These are phyloP conservation scores for Gamarada debralockiae DNA, from an alignment of 495 filamentous ascomycete species.

Conservation along the genomic window DNA sequence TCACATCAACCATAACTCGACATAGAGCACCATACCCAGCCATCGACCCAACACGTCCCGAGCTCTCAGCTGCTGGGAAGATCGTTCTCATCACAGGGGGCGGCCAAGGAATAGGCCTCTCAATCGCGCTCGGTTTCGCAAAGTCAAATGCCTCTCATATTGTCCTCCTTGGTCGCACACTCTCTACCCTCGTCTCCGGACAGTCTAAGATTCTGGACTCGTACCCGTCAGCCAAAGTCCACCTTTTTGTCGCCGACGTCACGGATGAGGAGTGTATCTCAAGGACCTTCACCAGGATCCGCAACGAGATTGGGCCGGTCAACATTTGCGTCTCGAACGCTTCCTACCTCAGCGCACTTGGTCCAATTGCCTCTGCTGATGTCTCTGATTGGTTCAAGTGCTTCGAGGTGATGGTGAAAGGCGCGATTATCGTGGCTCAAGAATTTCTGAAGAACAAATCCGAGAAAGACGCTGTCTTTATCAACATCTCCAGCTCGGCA, in stretches of 20 bases:
- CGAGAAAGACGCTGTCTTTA: background rate
- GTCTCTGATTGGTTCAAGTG: constrained; percentile 23
- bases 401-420: constrained; percentile 32
- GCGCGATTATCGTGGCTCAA: constrained; percentile 25
- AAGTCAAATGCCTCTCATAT: background rate
- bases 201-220: background rate
- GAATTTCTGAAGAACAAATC: constrained; percentile 21
- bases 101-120: constrained; percentile 28
- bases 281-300: background rate
- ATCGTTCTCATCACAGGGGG: constrained; percentile 42
- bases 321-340: constrained; percentile 35
- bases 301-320: constrained; percentile 12
- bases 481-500: background rate
- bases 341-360: constrained; percentile 17
- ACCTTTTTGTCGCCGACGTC: background rate
- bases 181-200: background rate
- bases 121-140: constrained; percentile 18
- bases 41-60: constrained; percentile 36
- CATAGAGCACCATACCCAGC: constrained; percentile 37
- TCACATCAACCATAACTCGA: background rate
- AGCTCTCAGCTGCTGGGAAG: constrained; percentile 34
- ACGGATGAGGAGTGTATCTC: background rate
- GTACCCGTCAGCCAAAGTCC: background rate
- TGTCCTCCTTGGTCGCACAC: background rate
- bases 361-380: constrained; percentile 21